These are phyloP conservation scores for Cladorrhinum samala DNA, from an alignment of 495 filamentous ascomycete species.

Conservation along the genomic window DNA sequence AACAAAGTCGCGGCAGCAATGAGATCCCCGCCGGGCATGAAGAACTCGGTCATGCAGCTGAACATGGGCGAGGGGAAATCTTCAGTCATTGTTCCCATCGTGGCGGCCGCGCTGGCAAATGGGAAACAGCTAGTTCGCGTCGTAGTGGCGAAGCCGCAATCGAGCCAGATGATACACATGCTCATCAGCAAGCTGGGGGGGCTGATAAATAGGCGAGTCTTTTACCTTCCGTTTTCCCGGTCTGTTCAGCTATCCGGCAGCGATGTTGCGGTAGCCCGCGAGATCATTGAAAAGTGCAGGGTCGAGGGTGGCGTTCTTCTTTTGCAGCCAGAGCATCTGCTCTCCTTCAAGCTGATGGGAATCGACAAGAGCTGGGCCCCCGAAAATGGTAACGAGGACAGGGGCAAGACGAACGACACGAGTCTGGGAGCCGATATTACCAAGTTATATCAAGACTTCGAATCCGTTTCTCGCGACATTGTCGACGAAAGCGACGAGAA, in stretches of 20 bases:
- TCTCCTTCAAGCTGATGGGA: slow-evolving; percentile 63
- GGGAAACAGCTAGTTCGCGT: slow-evolving; percentile 47
- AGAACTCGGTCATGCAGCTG: slow-evolving; percentile 58
- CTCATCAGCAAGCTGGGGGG: slow-evolving; percentile 56
- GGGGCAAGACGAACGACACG: not conserved
- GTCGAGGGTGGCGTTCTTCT: slow-evolving; percentile 48
- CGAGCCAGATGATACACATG: slow-evolving; percentile 56
- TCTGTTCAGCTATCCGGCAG: slow-evolving; percentile 27
- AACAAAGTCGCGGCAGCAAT: slow-evolving; percentile 51
- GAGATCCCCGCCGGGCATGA: slow-evolving; percentile 38
- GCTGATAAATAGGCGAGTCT: slow-evolving; percentile 51
- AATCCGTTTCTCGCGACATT: slow-evolving; percentile 43
- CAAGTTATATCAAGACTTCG: slow-evolving; percentile 36
- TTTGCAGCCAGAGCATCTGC: slow-evolving; percentile 60
- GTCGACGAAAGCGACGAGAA: slow-evolving; percentile 65
- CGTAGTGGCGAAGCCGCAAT: slow-evolving; percentile 57
- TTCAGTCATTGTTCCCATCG: slow-evolving; percentile 61
- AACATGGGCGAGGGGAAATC: slow-evolving; percentile 77
- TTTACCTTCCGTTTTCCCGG: slow-evolving; percentile 58
- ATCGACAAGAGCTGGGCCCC: slow-evolving; percentile 38
- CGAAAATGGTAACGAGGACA: slow-evolving; percentile 13
- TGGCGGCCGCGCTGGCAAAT: slow-evolving; percentile 51
- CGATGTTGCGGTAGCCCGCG: slow-evolving; percentile 25
- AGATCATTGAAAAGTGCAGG: slow-evolving; percentile 44
- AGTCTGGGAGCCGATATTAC: slow-evolving; percentile 24